Evolutionary conservation across 208 protist genomes (phyloP), one percentile per base, ranked within the genome.

Genomic region (Leishmania lainsoni): DNA sequence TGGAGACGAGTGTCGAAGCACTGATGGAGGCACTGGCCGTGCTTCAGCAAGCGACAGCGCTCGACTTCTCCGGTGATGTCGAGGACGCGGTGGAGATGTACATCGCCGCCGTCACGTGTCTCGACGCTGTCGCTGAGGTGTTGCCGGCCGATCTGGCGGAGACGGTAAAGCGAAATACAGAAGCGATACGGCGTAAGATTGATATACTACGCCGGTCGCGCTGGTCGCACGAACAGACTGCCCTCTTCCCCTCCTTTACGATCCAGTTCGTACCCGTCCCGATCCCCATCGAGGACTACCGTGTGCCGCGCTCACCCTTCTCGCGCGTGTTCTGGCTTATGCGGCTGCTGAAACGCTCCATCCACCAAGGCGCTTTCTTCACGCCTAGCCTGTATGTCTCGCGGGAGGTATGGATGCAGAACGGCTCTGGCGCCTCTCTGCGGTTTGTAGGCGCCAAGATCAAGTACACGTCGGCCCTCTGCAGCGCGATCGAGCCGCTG

Each of bases 251-350:
- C 4, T 69, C 83, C 32, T 97, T 95, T 84, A 69, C 84, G 3
- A 89, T 92, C 35, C 86, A 90, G 75, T 97, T 95, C 68, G 78
- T 88, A 0, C 91, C 89, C 0, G 72, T 80, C 2, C 84, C 93
- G 6, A 87, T 86, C 42, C 91, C 91, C 9, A 70, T 93, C n/a
- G 90, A 97, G 77, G 88, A 93, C 72, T 93, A 90, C 78, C 78
- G 79, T 14, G 91, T 91, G 0, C 91, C 93, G 9, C 76, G 79
- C 22, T 76, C 80, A 68, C 76, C 81, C 42, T 75, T 91, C 56
- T 84, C 89, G 52, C 89, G 93, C 29, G 91, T 95, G 48, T 93
- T 89, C 58, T 97, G 93, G 92, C 83, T 97, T 12, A 95, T 97
- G 93, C 90, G 89, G 2, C 66, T 89, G 52, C 83, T 97, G 29